phyloP scores from a whole-genome alignment of 2,329 filamentous ascomycete species.

The Immersiporthe knoxdaviesiana region DNA sequence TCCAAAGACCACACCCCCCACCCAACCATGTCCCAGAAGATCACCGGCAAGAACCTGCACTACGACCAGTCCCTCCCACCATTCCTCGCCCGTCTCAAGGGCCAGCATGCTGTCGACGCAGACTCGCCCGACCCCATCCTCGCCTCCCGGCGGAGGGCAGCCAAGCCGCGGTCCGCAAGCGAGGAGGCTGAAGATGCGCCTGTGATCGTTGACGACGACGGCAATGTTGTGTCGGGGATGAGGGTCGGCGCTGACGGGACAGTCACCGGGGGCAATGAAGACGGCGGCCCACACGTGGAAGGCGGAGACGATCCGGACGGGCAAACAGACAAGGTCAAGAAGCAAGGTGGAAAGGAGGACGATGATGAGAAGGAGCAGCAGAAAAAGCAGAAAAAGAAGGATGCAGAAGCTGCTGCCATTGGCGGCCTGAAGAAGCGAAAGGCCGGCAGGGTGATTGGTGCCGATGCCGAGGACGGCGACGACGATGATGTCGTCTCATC shows the following conservation, averaged over 20 bases:
- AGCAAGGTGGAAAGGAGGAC: slow-evolving; percentile 31
- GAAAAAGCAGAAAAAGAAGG: slow-evolving; percentile 41
- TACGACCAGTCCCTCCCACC: slow-evolving; percentile 65
- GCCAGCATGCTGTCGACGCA: slow-evolving; percentile 53
- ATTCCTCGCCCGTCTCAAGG: slow-evolving; percentile 61
- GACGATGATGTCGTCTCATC: slow-evolving; percentile 9
- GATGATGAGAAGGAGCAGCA: slow-evolving; percentile 34
- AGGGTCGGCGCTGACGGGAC: slow-evolving; percentile 47
- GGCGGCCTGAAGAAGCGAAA: slow-evolving; percentile 59
- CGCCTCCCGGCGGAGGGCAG: slow-evolving; percentile 52
- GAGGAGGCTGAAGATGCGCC: slow-evolving; percentile 78
- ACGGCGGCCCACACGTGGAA: slow-evolving; percentile 18
- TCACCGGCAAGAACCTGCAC: slow-evolving; percentile 71
- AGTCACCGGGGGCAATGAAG: slow-evolving; percentile 37
- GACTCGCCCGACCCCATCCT: slow-evolving; percentile 56
- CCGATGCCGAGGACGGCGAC: slow-evolving; percentile 39
- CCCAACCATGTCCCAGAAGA: slow-evolving; percentile 58
- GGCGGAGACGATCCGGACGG: background rate
- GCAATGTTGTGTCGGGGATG: slow-evolving; percentile 57
- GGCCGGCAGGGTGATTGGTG: slow-evolving; percentile 54
- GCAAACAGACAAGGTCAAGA: background rate
- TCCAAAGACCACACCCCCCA: too few species aligned
- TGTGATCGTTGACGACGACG: slow-evolving; percentile 73
- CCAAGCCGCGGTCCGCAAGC: slow-evolving; percentile 60
- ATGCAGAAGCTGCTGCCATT: slow-evolving; percentile 42